These are phyloP conservation scores for Prunus davidiana DNA, from an alignment of 306 rosid species.

Conservation along the genomic window DNA sequence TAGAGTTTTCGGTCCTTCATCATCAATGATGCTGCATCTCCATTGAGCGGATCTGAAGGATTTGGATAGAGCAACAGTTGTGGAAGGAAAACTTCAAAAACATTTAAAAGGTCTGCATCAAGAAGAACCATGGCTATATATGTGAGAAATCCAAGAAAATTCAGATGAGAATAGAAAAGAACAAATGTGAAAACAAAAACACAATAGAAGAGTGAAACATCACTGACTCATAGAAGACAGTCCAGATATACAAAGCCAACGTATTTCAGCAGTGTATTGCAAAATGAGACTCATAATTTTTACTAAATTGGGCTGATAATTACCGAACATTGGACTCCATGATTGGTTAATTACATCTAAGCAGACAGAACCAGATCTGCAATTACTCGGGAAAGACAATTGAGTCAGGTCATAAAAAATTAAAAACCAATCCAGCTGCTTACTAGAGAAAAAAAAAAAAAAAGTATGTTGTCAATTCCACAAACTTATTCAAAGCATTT, in stretches of 20 bases:
- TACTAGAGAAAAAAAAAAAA: not conserved
- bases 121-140: conserved; percentile 11
- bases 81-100: conserved; percentile 97
- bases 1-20: conserved; percentile 80
- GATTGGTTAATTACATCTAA: conserved; percentile 97
- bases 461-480: conserved; percentile 11
- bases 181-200: not conserved
- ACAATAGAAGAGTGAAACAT: not conserved
- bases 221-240: not conserved
- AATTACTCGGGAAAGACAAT: conserved; percentile 22
- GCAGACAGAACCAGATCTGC: conserved; percentile 99
- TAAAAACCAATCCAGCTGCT: not conserved
- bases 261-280: not conserved
- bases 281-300: conserved; percentile 14
- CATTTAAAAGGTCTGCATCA: conserved; percentile 80
- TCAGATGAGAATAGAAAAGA: not conserved
- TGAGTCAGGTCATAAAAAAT: conserved; percentile 30
- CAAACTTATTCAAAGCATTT: conserved; percentile 4
- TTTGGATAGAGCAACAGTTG: conserved; percentile 96
- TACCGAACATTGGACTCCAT: conserved; percentile 99
- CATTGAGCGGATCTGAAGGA: conserved; percentile 95
- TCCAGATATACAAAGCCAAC: conserved; percentile 3
- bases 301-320: conserved; percentile 20
- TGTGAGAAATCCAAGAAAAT: conserved; percentile 7
- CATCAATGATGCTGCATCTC: conserved; percentile 96